Conservation (phyloP, 2,329 filamentous ascomycete genomes). For the Xylariaceae sp. region DNA sequence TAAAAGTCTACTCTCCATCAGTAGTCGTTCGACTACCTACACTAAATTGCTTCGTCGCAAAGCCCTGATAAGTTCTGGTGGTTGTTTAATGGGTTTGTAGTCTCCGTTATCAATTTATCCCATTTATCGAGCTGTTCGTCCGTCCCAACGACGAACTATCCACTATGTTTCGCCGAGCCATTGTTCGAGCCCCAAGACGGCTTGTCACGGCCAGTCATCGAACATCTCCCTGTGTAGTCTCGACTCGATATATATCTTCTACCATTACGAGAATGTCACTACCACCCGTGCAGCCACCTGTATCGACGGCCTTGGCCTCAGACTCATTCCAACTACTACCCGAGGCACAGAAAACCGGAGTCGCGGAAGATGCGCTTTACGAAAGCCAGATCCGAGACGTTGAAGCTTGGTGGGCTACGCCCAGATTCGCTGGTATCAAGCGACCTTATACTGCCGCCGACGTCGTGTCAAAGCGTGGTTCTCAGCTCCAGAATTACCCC, state of each 20-base stretch:
- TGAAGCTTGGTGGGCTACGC: conserved; percentile 82
- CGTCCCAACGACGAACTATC: not conserved
- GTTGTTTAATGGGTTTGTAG: not conserved
- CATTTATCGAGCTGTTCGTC: not conserved
- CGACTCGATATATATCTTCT: conserved; percentile 36
- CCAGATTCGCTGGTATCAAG: conserved; percentile 83
- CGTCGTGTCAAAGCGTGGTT: conserved; percentile 88
- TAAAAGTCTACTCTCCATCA: no score
- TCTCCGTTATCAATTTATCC: not conserved
- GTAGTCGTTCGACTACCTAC: no score
- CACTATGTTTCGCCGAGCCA: conserved; percentile 29
- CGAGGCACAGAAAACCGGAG: conserved; percentile 68
- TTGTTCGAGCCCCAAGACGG: conserved; percentile 26
- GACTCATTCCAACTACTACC: conserved; percentile 84
- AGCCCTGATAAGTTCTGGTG: no score
- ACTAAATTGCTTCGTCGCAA: no score
- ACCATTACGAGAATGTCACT: conserved; percentile 47
- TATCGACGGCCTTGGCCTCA: conserved; percentile 56
- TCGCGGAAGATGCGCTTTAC: conserved; percentile 79
- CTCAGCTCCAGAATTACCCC: conserved; percentile 79
- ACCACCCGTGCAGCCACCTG: conserved; percentile 52
- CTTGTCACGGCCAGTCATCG: conserved; percentile 18
- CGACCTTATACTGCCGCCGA: conserved; percentile 85
- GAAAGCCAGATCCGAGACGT: conserved; percentile 79
- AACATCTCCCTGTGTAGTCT: conserved; percentile 13